Percentiles rank a stretch among this genome's conserved stretches.
Evolutionary conservation across 2,329 filamentous ascomycete species (phyloP).

Genomic region (Sarocladium brachiariae): DNA sequence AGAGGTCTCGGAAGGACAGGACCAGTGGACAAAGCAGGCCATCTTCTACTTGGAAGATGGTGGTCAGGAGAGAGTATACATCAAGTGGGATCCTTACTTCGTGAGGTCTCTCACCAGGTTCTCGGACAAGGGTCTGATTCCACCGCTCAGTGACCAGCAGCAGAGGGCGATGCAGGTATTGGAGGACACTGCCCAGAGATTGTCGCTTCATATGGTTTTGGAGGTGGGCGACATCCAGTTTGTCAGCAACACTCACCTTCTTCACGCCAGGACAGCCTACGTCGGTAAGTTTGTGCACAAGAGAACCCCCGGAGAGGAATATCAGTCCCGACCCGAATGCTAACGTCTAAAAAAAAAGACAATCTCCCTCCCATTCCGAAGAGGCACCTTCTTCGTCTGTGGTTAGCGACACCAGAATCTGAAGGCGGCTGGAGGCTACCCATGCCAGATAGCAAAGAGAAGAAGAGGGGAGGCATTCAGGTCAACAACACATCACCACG

Average conservation of each 20-base stretch:
- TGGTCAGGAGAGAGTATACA: constrained; percentile 44
- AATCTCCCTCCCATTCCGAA: constrained; percentile 23
- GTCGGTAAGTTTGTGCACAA: constrained; percentile 24
- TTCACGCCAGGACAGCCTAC: constrained; percentile 79
- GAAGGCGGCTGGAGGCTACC: constrained; percentile 84
- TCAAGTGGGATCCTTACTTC: constrained; percentile 89
- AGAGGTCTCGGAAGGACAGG: constrained; percentile 66
- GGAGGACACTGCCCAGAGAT: constrained; percentile 65
- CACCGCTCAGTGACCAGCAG: constrained; percentile 39
- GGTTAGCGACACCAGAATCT: constrained; percentile 72
- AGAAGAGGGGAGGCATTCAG: constrained; percentile 84
- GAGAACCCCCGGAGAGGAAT: too few relatives aligned
- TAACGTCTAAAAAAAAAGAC: neutral
- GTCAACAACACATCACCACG: constrained; percentile 73
- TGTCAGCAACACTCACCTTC: constrained; percentile 68
- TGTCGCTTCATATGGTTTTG: constrained; percentile 77
- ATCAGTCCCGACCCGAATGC: neutral
- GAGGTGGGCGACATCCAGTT: constrained; percentile 88
- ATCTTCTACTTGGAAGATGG: constrained; percentile 73
- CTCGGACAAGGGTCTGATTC: constrained; percentile 54
- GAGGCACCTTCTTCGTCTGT: constrained; percentile 75
- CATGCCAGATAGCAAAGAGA: constrained; percentile 72
- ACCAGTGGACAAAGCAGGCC: constrained; percentile 64
- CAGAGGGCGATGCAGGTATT: constrained; percentile 52
- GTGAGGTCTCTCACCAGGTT: constrained; percentile 70